Conservation (phyloP, 371 early-diverging fungal species). For the Rhizopus stolonifer region DNA sequence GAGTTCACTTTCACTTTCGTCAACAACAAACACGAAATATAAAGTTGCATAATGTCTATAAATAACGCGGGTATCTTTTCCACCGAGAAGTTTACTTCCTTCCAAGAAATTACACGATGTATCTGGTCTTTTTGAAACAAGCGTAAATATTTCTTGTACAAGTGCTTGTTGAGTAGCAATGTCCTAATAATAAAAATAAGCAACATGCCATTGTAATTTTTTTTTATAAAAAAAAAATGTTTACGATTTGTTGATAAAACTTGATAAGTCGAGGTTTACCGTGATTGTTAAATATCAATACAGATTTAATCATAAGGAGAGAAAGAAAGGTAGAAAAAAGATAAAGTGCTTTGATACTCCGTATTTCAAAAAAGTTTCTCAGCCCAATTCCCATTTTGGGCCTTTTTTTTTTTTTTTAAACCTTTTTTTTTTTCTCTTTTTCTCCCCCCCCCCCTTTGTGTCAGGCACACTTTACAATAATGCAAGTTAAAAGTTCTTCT, state of each 20-base stretch:
- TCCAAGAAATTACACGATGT: slow-evolving; percentile 91
- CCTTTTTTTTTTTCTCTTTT: slow-evolving; percentile 3
- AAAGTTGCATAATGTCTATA: slow-evolving; percentile 91
- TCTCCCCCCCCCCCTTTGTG: slow-evolving; percentile 1
- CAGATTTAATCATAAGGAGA: slow-evolving; percentile 80
- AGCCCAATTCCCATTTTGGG: neutral
- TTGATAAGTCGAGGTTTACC: slow-evolving; percentile 92
- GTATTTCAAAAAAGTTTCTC: neutral
- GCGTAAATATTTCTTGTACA: slow-evolving; percentile 82
- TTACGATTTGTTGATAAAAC: slow-evolving; percentile 90
- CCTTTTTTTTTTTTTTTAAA: neutral
- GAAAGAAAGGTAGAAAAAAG: no score
- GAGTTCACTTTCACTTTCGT: slow-evolving; percentile 88
- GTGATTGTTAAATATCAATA: slow-evolving; percentile 94
- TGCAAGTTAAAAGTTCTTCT: neutral
- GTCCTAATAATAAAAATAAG: slow-evolving; percentile 68
- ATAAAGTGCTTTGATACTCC: neutral
- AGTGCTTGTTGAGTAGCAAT: slow-evolving; percentile 78
- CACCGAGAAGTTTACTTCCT: slow-evolving; percentile 81
- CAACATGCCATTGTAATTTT: no score
- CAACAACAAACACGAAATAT: slow-evolving; percentile 97
- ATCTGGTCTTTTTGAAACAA: slow-evolving; percentile 84
- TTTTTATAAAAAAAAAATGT: no score
- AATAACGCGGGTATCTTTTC: slow-evolving; percentile 86
- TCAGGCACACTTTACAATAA: slow-evolving; percentile 4